Base-by-base conservation (phyloP, 352 stramenopile species). In the Saprolegnia diclina region DNA sequence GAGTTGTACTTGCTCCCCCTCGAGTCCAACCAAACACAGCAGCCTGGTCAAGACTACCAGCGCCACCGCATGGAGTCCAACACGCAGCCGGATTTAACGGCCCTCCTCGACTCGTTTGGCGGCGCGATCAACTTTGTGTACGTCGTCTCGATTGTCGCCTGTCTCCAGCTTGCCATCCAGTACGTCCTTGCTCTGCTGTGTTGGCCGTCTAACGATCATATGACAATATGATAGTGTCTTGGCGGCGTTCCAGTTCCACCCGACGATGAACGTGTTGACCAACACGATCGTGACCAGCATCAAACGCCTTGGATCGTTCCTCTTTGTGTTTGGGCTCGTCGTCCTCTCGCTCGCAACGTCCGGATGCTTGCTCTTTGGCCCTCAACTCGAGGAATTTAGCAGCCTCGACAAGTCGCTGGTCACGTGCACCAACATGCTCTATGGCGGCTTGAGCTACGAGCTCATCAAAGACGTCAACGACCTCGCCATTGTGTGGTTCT, bases 71-170 rank as follows among this genome's bases (percentile, higher is more conserved):
- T 59, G 52, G 52, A 18, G 13, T 16, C 13, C 11, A 59, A n/a
- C 19, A 4, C 24, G 16, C 52, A 59, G 35, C 52, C 52, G 35
- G 19, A 21, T 1, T 2, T 59, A 9, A 13, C 52, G 13, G 52
- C 4, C 35, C 2, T 59, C 52, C 11, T 59, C 35, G 52, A 59
- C 35, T 21, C 11, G 11, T 59, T 59, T 24, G 52, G 11, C 13
- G 11, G 11, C 35, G 13, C 52, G 7, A 59, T 59, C 19, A 3
- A 59, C 11, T 13, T 59, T 24, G 13, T 59, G 11, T 59, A 59
- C n/a, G 52, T 59, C 24, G n/a, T 59, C 16, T 59, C 52, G 35
- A 59, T 59, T 24, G 52, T 59, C 24, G 52, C 52, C n/a, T 59
- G 52, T n/a, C 52, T 59, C 13, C 52, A 59, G 19, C 35, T 59